phyloP scores from a whole-genome alignment of 306 rosid genomes.

The Adenanthera pavonina region DNA sequence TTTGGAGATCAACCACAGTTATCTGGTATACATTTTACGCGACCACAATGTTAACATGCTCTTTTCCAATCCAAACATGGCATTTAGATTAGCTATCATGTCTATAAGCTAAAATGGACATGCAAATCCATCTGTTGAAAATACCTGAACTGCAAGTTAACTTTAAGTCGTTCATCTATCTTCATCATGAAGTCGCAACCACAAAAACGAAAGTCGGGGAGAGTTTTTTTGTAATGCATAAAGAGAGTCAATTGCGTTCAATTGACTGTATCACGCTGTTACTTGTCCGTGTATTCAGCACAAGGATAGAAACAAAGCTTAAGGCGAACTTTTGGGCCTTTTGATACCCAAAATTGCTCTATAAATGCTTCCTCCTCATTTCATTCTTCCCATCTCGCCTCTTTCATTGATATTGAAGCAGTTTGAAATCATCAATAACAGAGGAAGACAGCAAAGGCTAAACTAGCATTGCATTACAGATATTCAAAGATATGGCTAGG shows the following conservation, averaged over 20 bases:
- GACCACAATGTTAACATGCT: conserved; percentile 24
- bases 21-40: conserved; percentile 14
- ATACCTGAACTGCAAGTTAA: too few species aligned
- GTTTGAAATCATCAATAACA: conserved; percentile 34
- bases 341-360: conserved; percentile 7
- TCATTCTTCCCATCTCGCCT: conserved; percentile 28
- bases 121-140: background rate
- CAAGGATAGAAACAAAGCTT: conserved; percentile 38
- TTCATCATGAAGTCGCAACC: conserved; percentile 34
- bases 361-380: conserved; percentile 26
- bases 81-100: too few species aligned
- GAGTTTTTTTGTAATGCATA: background rate
- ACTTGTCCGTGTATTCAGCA: background rate
- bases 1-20: conserved; percentile 22
- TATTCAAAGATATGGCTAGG: conserved; percentile 50
- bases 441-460: conserved; percentile 28
- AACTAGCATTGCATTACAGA: conserved; percentile 5
- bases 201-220: background rate
- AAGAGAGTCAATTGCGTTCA: background rate
- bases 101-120: too few species aligned
- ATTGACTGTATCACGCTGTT: background rate
- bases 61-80: background rate
- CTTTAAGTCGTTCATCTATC: background rate
- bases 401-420: background rate
- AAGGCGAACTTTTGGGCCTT: conserved; percentile 47